phyloP scores from a whole-genome alignment of 2,329 filamentous ascomycete genomes.

The Pseudomassariella vexata region DNA sequence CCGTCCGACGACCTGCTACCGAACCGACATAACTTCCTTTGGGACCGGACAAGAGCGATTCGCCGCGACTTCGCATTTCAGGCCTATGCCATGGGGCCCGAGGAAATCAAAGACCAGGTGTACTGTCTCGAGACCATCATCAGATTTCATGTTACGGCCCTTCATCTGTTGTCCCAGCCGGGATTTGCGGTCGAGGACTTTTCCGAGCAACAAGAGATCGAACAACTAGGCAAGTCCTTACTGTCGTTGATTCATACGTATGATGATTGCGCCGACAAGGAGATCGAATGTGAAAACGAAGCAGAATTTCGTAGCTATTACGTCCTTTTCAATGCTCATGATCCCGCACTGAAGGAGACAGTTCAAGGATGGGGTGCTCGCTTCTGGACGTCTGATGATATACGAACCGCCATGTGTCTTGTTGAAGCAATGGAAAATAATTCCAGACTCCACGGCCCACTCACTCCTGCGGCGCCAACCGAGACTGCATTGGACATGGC shows the following conservation, averaged over 20 bases:
- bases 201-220: constrained; percentile 61
- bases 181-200: constrained; percentile 54
- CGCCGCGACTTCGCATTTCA: constrained; percentile 65
- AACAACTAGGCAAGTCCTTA: constrained; percentile 61
- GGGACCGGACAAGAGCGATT: constrained; percentile 63
- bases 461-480: constrained; percentile 42
- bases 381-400: constrained; percentile 50
- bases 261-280: constrained; percentile 56
- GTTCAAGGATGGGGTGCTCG: constrained; percentile 49
- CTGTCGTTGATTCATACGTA: constrained; percentile 62
- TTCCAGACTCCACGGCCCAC: constrained; percentile 49
- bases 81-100: constrained; percentile 46
- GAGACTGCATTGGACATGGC: constrained; percentile 44
- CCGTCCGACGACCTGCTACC: constrained; percentile 49
- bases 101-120: constrained; percentile 53
- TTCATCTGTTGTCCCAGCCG: constrained; percentile 56
- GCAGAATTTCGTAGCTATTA: constrained; percentile 63
- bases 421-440: constrained; percentile 56
- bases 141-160: constrained; percentile 59
- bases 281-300: constrained; percentile 55
- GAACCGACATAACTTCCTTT: constrained; percentile 56
- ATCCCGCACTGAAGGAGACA: constrained; percentile 51
- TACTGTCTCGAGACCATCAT: constrained; percentile 62
- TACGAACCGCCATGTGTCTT: constrained; percentile 57
- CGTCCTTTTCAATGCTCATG: constrained; percentile 54